These are phyloP conservation scores for Camelina neglecta DNA, from an alignment of 345 rosid species.

Conservation along the genomic window DNA sequence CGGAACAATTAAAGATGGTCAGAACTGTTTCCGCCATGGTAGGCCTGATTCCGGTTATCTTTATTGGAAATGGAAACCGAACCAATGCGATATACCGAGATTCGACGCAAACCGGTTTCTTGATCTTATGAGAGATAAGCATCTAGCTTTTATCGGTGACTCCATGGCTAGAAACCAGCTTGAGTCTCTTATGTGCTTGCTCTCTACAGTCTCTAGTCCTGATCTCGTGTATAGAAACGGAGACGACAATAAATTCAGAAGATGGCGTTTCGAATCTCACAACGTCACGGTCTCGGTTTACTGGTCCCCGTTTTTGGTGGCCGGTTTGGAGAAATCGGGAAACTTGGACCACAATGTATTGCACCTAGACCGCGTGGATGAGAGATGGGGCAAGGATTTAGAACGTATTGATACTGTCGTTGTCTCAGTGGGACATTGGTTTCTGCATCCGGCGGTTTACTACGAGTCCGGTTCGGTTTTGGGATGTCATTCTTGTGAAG, in stretches of 20 bases:
- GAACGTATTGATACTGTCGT: conserved; percentile 60
- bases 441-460: conserved; percentile 86
- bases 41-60: conserved; percentile 85
- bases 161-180: conserved; percentile 98
- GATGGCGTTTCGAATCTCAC: conserved; percentile 69
- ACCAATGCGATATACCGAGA: conserved; percentile 75
- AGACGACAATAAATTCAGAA: conserved; percentile 78
- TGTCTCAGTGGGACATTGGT: conserved; percentile 93
- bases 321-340: conserved; percentile 83
- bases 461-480: conserved; percentile 62
- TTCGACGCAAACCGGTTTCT: conserved; percentile 77
- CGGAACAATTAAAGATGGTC: conserved; percentile 82
- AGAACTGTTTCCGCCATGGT: conserved; percentile 81
- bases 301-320: conserved; percentile 96
- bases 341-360: conserved; percentile 69
- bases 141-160: conserved; percentile 90
- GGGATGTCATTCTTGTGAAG: conserved; percentile 87
- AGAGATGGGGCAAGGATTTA: conserved; percentile 78
- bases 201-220: conserved; percentile 63
- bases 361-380: conserved; percentile 72
- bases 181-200: conserved; percentile 87
- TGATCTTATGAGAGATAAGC: conserved; percentile 58
- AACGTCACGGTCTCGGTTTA: conserved; percentile 70
- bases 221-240: conserved; percentile 65
- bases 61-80: conserved; percentile 91